phyloP scores from a whole-genome alignment of 2,329 filamentous ascomycete genomes.

The Aspergillus chevalieri region DNA sequence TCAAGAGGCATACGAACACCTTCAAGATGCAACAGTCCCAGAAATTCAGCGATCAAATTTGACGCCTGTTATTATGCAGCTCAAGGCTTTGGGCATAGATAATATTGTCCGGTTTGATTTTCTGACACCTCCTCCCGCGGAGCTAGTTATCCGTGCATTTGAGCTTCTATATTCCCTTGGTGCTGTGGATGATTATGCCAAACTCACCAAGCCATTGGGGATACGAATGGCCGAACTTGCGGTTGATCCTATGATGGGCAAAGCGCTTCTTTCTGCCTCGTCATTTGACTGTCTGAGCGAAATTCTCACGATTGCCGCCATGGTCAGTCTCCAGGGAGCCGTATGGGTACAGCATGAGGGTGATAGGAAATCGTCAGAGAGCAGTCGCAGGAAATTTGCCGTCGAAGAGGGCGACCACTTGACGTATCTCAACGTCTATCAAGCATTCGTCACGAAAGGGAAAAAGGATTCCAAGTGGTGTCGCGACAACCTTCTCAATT shows the following conservation, averaged over 20 bases:
- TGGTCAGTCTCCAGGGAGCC: constrained; percentile 78
- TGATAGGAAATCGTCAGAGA: constrained; percentile 69
- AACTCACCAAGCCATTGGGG: constrained; percentile 82
- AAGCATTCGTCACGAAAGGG: constrained; percentile 76
- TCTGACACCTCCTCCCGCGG: constrained; percentile 74
- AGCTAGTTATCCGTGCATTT: constrained; percentile 76
- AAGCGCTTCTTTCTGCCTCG: constrained; percentile 69
- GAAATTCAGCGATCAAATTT: constrained; percentile 92
- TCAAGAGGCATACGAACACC: constrained; percentile 59
- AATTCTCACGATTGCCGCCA: constrained; percentile 85
- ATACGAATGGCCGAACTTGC: constrained; percentile 87
- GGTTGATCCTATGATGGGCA: constrained; percentile 92
- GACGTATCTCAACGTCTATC: constrained; percentile 88
- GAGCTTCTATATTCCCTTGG: constrained; percentile 83
- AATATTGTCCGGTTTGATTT: constrained; percentile 90
- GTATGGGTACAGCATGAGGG: constrained; percentile 78
- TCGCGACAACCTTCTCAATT: constrained; percentile 79
- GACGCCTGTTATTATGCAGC: constrained; percentile 77
- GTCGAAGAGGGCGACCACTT: constrained; percentile 91
- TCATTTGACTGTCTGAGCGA: constrained; percentile 75
- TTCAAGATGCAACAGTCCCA: constrained; percentile 70
- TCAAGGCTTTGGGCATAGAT: constrained; percentile 92
- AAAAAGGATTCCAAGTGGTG: constrained; percentile 82
- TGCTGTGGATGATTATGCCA: constrained; percentile 81
- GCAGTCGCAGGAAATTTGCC: constrained; percentile 71